Base-by-base conservation (phyloP, 2,329 filamentous ascomycete species). In the Exophiala aquamarina region DNA sequence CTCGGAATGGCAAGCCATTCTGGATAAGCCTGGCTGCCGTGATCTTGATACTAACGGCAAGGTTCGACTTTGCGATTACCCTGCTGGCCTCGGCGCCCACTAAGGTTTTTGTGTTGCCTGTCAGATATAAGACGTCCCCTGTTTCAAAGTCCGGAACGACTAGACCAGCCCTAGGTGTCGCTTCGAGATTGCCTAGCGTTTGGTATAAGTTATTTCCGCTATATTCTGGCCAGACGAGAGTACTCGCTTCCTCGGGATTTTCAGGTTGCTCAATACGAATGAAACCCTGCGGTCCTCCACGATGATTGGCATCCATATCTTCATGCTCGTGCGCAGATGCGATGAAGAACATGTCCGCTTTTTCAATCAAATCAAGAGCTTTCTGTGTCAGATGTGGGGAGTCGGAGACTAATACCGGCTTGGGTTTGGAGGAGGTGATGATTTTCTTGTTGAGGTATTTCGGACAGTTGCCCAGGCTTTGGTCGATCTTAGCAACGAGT, bases 191-290 rank as follows among this genome's bases (percentile, higher is more conserved):
- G 1, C 89, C 89, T 0, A 94, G 75, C 0, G 86, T 88, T 64
- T 94, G 89, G 59, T 94, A 95, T 0, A 93, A 70, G 13, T 87
- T 74, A 64, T 95, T 95, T 6, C 89, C 89, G 1, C 86, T 90
- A 63, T 86, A 94, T 63, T 95, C 89, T 0, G 89, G 89, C 66
- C 89, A 95, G 2, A 85, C 73, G 11, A 94, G 65, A 2, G 79
- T 73, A 1, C 70, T 70, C 34, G 50, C 31, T 26, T 72, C 66
- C 47, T 86, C 83, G 15, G 76, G 78, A 20, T 40, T 17, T 21
- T 36, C 33, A n/a, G 50, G 41, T 17, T 54, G 50, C 1, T 83
- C 63, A 7, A 92, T 72, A 18, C 89, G 78, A 15, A 92, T 70
- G 60, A 95, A 92, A 0, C 89, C 89, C 1, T 75, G 73, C 1